Base-by-base conservation (phyloP, 176 grass and related monocot species). In the Carex myosuroides region DNA sequence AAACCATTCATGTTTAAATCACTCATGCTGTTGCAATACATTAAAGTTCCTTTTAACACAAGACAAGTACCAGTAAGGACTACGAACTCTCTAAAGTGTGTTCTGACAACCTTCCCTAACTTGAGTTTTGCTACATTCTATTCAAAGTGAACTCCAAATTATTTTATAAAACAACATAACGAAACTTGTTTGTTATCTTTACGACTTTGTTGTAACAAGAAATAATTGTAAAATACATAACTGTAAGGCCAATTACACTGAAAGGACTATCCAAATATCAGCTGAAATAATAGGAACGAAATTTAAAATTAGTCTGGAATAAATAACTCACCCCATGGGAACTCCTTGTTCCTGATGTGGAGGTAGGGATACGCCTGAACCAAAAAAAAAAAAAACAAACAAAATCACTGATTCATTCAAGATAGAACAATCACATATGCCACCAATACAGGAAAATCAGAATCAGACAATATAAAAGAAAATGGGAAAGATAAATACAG, bases 281-380 rank as follows among this genome's bases (percentile, higher is more conserved):
- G 46, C 33, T 39, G 6, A 78, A 35, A 85, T 80, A 33, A 81
- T 13, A 54, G 22, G 46, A 50, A 70, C 0, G 9, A 50, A 50
- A 50, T 50, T 50, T 21, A 71, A 46, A 86, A 3, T 7, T 0
- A 35, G 16, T 7, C 37, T 64, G 53, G 14, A 58, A 6, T 26
- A 66, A 29, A 82, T 21, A 44, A 67, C 11, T 83, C 89, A 96
- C 93, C 93, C 91, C 91, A 93, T 16, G 93, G 93, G 83, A 96
- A 96, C 85, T 96, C 93, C 87, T 96, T 96, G 91, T 93, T 96
- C 89, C 93, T 89, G 85, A 93, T 91, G 87, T 89, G 93, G 32
- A 96, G 85, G 79, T 87, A 93, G 0, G 93, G 87, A 74, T 93
- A 96, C 2, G 93, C 82, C 93, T 96, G 85, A 21, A 29, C 29